These are phyloP conservation scores for Candida hispaniensis DNA, from an alignment of 805 yeast species.

Conservation along the genomic window DNA sequence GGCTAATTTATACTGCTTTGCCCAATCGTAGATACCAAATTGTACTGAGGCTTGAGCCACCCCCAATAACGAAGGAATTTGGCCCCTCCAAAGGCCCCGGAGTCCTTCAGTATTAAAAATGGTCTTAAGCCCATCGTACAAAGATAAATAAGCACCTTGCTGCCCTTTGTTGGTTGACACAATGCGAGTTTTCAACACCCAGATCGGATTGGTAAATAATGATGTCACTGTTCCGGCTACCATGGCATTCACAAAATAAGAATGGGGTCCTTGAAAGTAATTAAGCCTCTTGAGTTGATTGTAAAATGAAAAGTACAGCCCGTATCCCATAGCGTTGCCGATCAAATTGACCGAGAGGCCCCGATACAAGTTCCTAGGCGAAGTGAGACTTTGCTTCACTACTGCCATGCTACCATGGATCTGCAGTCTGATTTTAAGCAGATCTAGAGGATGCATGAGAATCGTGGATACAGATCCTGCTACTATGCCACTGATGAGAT, in stretches of 20 bases:
- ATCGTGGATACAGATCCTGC: conserved; percentile 79
- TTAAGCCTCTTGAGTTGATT: conserved; percentile 1
- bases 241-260: conserved; percentile 46
- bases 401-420: conserved; percentile 31
- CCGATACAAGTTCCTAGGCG: conserved; percentile 54
- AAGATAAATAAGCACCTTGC: conserved; percentile 47
- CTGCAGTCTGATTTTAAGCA: conserved; percentile 75
- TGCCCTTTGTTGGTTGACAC: conserved; percentile 39
- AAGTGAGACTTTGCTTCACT: no score
- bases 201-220: conserved; percentile 76
- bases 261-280: conserved; percentile 18
- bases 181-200: conserved; percentile 91
- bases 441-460: conserved; percentile 80
- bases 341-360: conserved; percentile 71
- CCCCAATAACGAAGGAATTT: conserved; percentile 62
- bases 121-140: conserved; percentile 42
- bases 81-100: conserved; percentile 58
- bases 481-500: conserved; percentile 57
- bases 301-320: conserved; percentile 65
- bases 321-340: conserved; percentile 87
- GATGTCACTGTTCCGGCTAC: conserved; percentile 70
- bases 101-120: conserved; percentile 49
- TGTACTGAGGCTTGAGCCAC: conserved; percentile 87
- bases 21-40: conserved; percentile 64
- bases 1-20: no score